Conservation (phyloP, 2,329 filamentous ascomycete genomes). For the Penicillium sclerotigenum region DNA sequence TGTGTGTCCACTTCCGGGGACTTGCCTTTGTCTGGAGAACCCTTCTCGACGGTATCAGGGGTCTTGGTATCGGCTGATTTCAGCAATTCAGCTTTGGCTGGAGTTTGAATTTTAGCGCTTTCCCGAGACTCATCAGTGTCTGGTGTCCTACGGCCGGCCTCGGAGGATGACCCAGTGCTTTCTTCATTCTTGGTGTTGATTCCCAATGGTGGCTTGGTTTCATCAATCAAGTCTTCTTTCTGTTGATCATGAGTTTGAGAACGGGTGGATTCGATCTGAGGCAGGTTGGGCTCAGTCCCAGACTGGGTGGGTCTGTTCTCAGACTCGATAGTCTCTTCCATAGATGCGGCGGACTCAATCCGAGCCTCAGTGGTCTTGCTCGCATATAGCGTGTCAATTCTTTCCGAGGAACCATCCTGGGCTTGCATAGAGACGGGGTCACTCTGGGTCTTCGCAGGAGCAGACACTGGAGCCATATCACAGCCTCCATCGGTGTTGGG, state of each 20-base stretch:
- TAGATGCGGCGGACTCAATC: not conserved
- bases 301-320: not conserved
- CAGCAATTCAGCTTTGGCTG: not conserved
- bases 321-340: not conserved
- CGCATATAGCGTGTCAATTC: too few relatives aligned
- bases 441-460: not conserved
- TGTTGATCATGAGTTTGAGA: not conserved
- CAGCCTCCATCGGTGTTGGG: constrained; percentile 1
- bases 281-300: not conserved
- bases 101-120: not conserved
- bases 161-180: not conserved
- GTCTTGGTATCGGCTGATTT: not conserved
- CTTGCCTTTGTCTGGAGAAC: not conserved
- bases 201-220: not conserved
- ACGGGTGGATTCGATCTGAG: not conserved
- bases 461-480: not conserved
- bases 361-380: not conserved
- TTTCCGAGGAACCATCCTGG: not conserved
- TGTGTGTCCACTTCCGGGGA: not conserved
- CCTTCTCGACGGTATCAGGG: not conserved
- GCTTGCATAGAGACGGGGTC: not conserved
- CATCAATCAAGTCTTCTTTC: not conserved
- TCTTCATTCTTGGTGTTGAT: not conserved
- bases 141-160: not conserved
- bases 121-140: constrained; percentile 1